Base-by-base conservation (phyloP, 75 land plant species). In the Pinus albicaulis region DNA sequence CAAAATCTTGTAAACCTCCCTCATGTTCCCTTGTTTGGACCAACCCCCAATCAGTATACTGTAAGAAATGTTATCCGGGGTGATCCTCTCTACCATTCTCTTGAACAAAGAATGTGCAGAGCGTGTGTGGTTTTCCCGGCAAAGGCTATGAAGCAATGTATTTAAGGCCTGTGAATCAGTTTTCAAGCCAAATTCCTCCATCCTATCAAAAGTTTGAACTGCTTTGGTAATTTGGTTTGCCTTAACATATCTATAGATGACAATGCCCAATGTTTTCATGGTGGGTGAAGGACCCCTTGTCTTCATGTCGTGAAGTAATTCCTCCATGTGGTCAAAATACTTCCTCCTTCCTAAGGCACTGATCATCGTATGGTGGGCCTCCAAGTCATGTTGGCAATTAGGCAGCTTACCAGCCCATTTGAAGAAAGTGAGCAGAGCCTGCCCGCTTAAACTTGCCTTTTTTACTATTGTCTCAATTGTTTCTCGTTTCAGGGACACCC, bases 281-380 rank as follows among this genome's bases (percentile, higher is more conserved):
- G 75, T 52, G 17, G 82, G 85, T 4, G 36, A 59, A 0, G 85
- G 56, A 3, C 81, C 91, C 57, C 84, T 34, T 4, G 13, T 52
- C 15, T 53, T 79, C 93, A 91, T 84, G 0, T 65, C 53, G 31
- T 62, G 13, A 76, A 88, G 66, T 13, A 84, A 36, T 23, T 78
- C 81, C 28, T 81, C 72, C 80, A 91, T 53, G 31, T 59, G 81
- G 14, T 59, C 26, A 31, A 91, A 84, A 52, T 81, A 88, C 34
- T 78, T 86, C 56, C 90, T 88, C 56, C 90, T 83, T 0, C 92
- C 92, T 23, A 91, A 34, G 12, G 86, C 88, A 57, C 77, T 82
- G 20, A 91, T 41, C 52, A 86, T 55, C 2, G 76, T 23, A 55
- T 78, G 44, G 56, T 80, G 88, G 72, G 41, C 60, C 28, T 19